phyloP scores from a whole-genome alignment of 2,329 filamentous ascomycete species.

The Cladophialophora bantiana region DNA sequence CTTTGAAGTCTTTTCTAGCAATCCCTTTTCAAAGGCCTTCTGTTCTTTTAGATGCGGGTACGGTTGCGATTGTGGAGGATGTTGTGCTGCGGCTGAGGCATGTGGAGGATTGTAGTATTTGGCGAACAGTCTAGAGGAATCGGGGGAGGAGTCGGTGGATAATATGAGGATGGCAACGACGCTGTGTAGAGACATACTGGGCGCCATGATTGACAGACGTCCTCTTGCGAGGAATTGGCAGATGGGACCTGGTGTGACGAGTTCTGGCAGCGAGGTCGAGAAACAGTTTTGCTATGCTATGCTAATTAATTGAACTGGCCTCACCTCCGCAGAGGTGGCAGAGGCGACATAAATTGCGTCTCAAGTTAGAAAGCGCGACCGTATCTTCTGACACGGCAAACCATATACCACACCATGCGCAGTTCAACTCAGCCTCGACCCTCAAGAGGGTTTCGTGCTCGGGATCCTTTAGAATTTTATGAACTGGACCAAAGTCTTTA shows the following conservation, averaged over 20 bases:
- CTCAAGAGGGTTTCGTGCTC: background rate
- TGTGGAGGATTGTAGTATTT: slow-evolving; percentile 88
- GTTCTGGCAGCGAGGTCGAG: background rate
- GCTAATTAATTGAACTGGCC: slow-evolving; percentile 13
- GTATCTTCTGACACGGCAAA: background rate
- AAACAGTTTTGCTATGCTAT: background rate
- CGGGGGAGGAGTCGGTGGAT: slow-evolving; percentile 68
- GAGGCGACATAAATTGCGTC: background rate
- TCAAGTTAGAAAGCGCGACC: background rate
- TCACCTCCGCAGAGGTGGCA: slow-evolving; percentile 11
- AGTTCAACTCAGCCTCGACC: background rate
- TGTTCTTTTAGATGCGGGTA: slow-evolving; percentile 92
- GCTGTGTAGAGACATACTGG: slow-evolving; percentile 76
- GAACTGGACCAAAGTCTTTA: background rate
- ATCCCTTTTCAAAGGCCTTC: slow-evolving; percentile 94
- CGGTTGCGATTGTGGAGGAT: slow-evolving; percentile 65
- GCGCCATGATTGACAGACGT: slow-evolving; percentile 64
- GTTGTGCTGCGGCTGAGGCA: slow-evolving; percentile 62
- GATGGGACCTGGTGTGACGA: background rate
- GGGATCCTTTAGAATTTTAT: background rate
- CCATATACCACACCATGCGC: background rate
- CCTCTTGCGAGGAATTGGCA: background rate
- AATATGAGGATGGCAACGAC: slow-evolving; percentile 80
- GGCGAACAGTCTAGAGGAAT: slow-evolving; percentile 87
- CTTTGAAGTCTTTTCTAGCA: slow-evolving; percentile 95